Evolutionary conservation across 768 basidiomycete genomes (phyloP), one percentile per base, ranked within the genome.

Genomic region (Mycena leptocephala): DNA sequence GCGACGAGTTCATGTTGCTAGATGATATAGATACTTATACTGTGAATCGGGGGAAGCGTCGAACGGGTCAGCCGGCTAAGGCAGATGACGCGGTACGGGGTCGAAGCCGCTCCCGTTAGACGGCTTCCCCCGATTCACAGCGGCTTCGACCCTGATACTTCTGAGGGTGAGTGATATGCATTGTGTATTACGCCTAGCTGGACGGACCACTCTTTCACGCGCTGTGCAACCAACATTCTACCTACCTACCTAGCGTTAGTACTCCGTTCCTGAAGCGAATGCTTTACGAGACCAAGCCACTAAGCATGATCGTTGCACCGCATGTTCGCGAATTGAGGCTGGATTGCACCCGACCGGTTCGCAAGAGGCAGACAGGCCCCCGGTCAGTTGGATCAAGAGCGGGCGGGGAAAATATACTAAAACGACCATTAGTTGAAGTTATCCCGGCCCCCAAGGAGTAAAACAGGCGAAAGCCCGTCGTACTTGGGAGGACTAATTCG

Each of bases 171-270:
- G n/a, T n/a, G n/a, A n/a, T 62, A 28, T 62, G 59, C n/a, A 41
- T 39, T 62, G 59, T 62, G 59, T 41, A 62, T 62, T 62, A 41
- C 35, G 59, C n/a, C n/a, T 62, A 62, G 59, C 35, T 62, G 35
- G 59, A 62, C 56, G 39, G 59, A 70, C 68, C 68, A 59, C 46
- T 70, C 68, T 59, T 70, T 70, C 35, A 68, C 66, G 66, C 66
- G 51, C 66, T 37, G 51, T 68, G 53, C 66, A 53, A 68, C 66
- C 26, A 70, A 51, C 20, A 58, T 58, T 37, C n/a, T n/a, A n/a
- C n/a, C n/a, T n/a, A n/a, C n/a, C n/a, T n/a, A n/a, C n/a, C n/a
- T n/a, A n/a, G n/a, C n/a, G n/a, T n/a, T n/a, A n/a, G n/a, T n/a
- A n/a, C n/a, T n/a, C n/a, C n/a, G n/a, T n/a, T n/a, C n/a, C 48